Evolutionary conservation across 2,329 filamentous ascomycete genomes (phyloP).

Genomic region (Penicillium sp.): DNA sequence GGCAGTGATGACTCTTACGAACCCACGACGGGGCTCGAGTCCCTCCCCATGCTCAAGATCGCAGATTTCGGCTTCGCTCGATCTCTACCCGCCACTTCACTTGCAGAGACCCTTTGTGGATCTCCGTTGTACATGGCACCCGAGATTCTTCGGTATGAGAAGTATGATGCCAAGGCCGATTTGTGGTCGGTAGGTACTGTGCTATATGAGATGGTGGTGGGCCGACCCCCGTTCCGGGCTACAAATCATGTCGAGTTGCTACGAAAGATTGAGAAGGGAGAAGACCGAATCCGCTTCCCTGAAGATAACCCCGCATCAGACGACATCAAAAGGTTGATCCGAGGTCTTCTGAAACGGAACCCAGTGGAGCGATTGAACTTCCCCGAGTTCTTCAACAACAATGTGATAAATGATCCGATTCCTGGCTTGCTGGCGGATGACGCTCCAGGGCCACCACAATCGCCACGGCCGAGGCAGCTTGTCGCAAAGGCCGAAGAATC

Average conservation of each 20-base stretch:
- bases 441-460: slow-evolving; percentile 18
- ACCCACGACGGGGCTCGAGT: slow-evolving; percentile 74
- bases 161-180: slow-evolving; percentile 95
- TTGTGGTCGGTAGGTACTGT: slow-evolving; percentile 97
- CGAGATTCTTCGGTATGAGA: slow-evolving; percentile 94
- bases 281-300: slow-evolving; percentile 81
- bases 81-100: slow-evolving; percentile 81
- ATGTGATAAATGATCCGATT: slow-evolving; percentile 71
- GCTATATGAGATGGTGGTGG: slow-evolving; percentile 90
- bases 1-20: slow-evolving; percentile 77
- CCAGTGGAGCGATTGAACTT: slow-evolving; percentile 84
- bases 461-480: slow-evolving; percentile 13
- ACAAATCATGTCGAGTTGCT: slow-evolving; percentile 92
- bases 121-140: slow-evolving; percentile 98
- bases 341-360: slow-evolving; percentile 76
- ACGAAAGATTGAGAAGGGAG: slow-evolving; percentile 82
- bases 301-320: slow-evolving; percentile 68
- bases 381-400: slow-evolving; percentile 75
- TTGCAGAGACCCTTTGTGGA: slow-evolving; percentile 94
- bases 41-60: slow-evolving; percentile 92
- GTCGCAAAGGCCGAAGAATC: slow-evolving; percentile 24
- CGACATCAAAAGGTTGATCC: slow-evolving; percentile 77
- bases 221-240: slow-evolving; percentile 85
- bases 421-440: slow-evolving; percentile 80
- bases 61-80: slow-evolving; percentile 98